phyloP scores from a whole-genome alignment of 2,329 filamentous ascomycete genomes.

The Samsoniella hepiali region DNA sequence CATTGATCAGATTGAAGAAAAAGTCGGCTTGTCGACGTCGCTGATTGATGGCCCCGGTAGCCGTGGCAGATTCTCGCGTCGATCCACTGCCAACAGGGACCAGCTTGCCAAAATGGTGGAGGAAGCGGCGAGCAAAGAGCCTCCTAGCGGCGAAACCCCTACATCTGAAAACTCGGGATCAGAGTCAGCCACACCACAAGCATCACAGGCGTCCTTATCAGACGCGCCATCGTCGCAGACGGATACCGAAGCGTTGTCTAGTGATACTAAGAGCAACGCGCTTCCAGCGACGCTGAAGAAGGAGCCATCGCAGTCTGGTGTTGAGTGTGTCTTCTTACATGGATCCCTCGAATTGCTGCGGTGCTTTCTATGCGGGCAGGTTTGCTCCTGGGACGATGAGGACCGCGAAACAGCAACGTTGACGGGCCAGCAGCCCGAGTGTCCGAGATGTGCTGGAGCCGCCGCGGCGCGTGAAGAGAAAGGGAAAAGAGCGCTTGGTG shows the following conservation, averaged over 20 bases:
- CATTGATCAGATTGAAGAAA: conserved; percentile 70
- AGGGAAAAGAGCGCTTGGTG: conserved; percentile 64
- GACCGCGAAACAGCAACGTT: conserved; percentile 55
- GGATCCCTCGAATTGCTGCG: conserved; percentile 64
- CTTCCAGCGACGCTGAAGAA: conserved; percentile 21
- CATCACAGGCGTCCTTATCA: conserved; percentile 5
- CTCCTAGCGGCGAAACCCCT: conserved; percentile 19
- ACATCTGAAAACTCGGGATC: conserved; percentile 12
- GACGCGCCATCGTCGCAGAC: conserved; percentile 10
- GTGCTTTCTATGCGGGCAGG: conserved; percentile 59
- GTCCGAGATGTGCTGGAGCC: conserved; percentile 61
- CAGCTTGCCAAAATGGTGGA: conserved; percentile 39
- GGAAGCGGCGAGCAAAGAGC: conserved; percentile 26
- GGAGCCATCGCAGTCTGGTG: conserved; percentile 40
- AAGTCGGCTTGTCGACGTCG: conserved; percentile 63
- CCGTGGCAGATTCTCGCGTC: conserved; percentile 56
- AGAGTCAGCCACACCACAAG: background rate
- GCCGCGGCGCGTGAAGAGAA: conserved; percentile 60
- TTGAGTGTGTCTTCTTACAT: conserved; percentile 68
- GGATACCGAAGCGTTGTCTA: conserved; percentile 23
- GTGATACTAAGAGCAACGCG: conserved; percentile 22
- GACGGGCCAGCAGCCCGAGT: conserved; percentile 63
- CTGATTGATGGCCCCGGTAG: conserved; percentile 60
- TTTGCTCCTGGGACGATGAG: conserved; percentile 58
- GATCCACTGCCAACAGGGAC: conserved; percentile 35